Evolutionary conservation across 371 early-diverging fungal genomes (phyloP), one percentile per base, ranked within the genome.

Genomic region (Circinella umbellata): DNA sequence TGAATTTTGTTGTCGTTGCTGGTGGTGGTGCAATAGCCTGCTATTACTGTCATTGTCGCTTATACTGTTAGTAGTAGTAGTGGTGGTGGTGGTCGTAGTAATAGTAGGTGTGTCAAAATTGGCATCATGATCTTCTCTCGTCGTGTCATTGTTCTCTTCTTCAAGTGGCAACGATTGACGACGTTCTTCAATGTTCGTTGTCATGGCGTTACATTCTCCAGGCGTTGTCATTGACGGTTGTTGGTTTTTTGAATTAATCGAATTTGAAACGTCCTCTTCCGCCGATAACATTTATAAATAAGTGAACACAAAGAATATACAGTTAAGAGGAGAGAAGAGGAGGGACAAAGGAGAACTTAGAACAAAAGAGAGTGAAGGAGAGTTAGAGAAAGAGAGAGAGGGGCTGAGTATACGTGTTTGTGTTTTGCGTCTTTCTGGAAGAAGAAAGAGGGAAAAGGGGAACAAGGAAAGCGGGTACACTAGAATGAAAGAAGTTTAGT

Each of bases 11-110:
- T 54, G 69, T 39, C 53, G 63, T 42, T 42, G 38, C 38, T 34
- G 37, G 9, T 62, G 55, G 10, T 47, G 14, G 11, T 46, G 18
- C 27, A 27, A 27, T 35, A 7, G 15, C 15, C 47, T 60, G 18
- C 47, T 66, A n/a, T 13, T 64, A 34, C 63, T 69, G 34, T 27
- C 62, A 62, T 42, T 63, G 27, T 49, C 62, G 62, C 36, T 68
- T 14, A 15, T 69, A n/a, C 38, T 64, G 63, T 18, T 20, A 37
- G 36, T 69, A 35, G 7, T 57, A n/a, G 54, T 66, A 20, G 9
- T 55, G 4, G 27, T 54, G 11, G 66, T 4, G n/a, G 8, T 4
- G 34, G 15, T 34, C 55, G 42, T 42, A 9, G 37, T 34, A 59
- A 11, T 59, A 9, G 60, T 18, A 37, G 60, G 17, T 13, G 38